Evolutionary conservation across 352 stramenopile genomes (phyloP), one percentile per base, ranked within the genome.

Genomic region (Phytopythium cucurbitacearum): DNA sequence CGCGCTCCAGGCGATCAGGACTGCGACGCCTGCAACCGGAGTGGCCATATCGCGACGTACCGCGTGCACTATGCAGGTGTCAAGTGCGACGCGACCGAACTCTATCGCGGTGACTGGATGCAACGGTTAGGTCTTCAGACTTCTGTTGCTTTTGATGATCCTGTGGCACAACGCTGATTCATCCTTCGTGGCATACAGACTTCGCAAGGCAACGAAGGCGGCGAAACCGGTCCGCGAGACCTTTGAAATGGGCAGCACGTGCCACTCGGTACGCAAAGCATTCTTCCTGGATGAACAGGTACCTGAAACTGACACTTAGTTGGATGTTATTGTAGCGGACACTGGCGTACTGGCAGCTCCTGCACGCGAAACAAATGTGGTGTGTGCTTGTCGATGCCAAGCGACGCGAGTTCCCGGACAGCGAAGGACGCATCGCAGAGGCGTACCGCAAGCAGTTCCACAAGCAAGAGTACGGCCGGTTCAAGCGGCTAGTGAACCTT

Each of bases 321-420:
- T 60, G 3, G 3, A 47, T 61, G 8, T 44, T 56, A 15, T 21
- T 59, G 46, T 21, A 94, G 84, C 76, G 84, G 21, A 87, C 76
- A 4, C 57, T 92, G 34, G 70, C 67, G 3, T 94, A 84, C 55
- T 94, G 84, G 84, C 74, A 91, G 41, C 40, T 94, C 34, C 67
- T 89, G 6, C 84, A 94, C 35, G 78, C 84, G 34, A 94, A 94
- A 52, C 80, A 76, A 13, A 89, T 90, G 43, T 90, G 78, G 79
- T 87, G 76, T 7, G 71, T 72, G 12, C n/a, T 92, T 2, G 67
- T 94, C 33, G 77, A 90, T 36, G 76, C 74, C 8, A 90, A 89
- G 59, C 59, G 67, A 13, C 70, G 68, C 11, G 56, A 75, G 40
- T 65, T 37, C 54, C 53, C 68, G 0, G 69, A 85, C 51, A 64